Base-by-base conservation (phyloP, 371 early-diverging fungal species). In the Mortierella sp. region DNA sequence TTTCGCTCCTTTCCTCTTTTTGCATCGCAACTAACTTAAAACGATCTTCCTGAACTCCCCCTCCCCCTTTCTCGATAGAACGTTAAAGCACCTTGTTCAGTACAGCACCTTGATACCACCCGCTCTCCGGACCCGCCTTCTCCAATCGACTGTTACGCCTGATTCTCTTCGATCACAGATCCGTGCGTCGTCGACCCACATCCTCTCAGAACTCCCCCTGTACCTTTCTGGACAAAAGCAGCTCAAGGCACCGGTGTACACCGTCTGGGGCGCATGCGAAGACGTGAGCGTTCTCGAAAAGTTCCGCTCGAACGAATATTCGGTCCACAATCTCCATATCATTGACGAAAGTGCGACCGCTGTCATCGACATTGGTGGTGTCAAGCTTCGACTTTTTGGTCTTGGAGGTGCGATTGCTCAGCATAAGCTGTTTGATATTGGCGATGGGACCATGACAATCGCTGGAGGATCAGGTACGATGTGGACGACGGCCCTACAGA, bases 401-500 rank as follows among this genome's bases (percentile, higher is more conserved):
- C 70, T 90, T 39, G 90, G 90, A 46, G 90, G 90, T 15, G 87
- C 87, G 14, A 83, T 88, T 30, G 87, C 89, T 19, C 87, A 83
- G 39, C 89, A 90, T 60, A 90, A 88, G 64, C 52, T 90, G 27
- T 90, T 90, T 65, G 90, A 90, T 71, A 87, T 88, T 76, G 90
- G 90, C 17, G 87, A 88, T 72, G 89, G 90, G 84, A 79, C 70
- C 60, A 27, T 84, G 31, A 88, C 90, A 5, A 89, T 90, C 72
- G 89, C 90, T 32, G 90, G 90, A 30, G 90, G 90, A 19, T 69
- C 81, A 12, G 90, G 88, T 37, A 87, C 86, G 28, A 88, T 89
- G 88, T 90, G 90, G 90, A 88, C 89, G 7, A 89, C 90, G 8
- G 82, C 88, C 19, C 61, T 90, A 41, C 90, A 90, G 60, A 85